phyloP scores from a whole-genome alignment of 345 rosid species.

The Eucalyptus cloeziana region DNA sequence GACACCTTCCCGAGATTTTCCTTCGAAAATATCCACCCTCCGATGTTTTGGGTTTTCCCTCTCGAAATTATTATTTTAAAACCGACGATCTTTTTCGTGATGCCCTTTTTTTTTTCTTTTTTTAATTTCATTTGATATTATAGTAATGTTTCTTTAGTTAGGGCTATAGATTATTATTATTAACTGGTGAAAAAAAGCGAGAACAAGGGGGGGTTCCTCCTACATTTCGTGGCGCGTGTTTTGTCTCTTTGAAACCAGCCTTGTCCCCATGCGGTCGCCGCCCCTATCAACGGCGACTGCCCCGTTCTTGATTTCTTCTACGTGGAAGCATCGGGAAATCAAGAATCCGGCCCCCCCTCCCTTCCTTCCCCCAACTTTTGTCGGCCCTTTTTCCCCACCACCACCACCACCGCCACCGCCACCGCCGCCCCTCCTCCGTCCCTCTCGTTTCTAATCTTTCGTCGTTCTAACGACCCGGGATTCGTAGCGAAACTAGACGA shows the following conservation, averaged over 20 bases:
- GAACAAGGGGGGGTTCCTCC: not conserved
- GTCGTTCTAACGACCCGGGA: not conserved
- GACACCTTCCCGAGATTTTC: not conserved
- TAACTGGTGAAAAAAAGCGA: not conserved
- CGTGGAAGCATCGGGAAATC: not conserved
- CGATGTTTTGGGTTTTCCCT: not conserved
- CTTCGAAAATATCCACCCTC: not conserved
- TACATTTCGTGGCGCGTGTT: not conserved
- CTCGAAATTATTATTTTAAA: not conserved
- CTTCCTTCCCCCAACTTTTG: fast-evolving
- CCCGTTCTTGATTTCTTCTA: not conserved
- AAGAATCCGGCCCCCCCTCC: not conserved
- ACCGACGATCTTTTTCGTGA: not conserved
- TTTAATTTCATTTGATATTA: not conserved
- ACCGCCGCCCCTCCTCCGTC: not conserved
- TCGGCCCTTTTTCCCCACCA: not conserved
- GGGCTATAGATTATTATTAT: not conserved
- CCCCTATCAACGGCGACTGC: not conserved
- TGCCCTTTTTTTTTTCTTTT: no score
- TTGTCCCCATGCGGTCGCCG: not conserved
- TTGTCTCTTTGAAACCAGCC: not conserved
- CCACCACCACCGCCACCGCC: not conserved
- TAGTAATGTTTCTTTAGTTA: not conserved
- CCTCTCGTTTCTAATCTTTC: not conserved
- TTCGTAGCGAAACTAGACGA: not conserved